Conservation (phyloP, 371 early-diverging fungal species). For the Mortierella sp. region DNA sequence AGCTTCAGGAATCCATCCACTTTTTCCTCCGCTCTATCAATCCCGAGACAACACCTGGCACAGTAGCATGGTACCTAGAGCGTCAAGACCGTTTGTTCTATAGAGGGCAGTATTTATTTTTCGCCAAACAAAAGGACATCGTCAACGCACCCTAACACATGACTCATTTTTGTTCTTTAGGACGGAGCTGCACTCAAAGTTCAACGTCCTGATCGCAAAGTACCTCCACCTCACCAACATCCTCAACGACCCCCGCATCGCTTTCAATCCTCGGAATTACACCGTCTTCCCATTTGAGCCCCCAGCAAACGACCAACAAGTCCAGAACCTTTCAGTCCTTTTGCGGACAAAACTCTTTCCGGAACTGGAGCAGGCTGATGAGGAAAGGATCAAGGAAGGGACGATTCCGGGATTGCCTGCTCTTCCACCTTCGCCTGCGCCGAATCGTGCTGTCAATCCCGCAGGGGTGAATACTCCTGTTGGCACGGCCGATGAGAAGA, state of each 20-base stretch:
- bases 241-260: conserved; percentile 38
- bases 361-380: conserved; percentile 45
- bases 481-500: conserved; percentile 36
- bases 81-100: neutral
- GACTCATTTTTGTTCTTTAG: conserved; percentile 3
- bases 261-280: conserved; percentile 24
- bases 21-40: conserved; percentile 49
- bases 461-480: neutral
- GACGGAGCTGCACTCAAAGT: conserved; percentile 55
- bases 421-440: neutral
- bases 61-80: conserved; percentile 43
- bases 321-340: conserved; percentile 44
- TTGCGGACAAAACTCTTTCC: conserved; percentile 53
- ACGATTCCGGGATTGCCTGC: conserved; percentile 25
- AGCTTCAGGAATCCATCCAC: conserved; percentile 54
- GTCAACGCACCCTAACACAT: neutral
- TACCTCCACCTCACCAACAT: conserved; percentile 53
- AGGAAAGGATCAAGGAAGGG: conserved; percentile 45
- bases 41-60: conserved; percentile 43
- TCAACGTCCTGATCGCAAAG: conserved; percentile 54
- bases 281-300: conserved; percentile 52
- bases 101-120: neutral
- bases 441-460: neutral
- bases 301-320: conserved; percentile 45
- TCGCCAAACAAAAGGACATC: neutral